Conservation (phyloP, 352 stramenopile genomes). For the Paralagenidium karlingii region DNA sequence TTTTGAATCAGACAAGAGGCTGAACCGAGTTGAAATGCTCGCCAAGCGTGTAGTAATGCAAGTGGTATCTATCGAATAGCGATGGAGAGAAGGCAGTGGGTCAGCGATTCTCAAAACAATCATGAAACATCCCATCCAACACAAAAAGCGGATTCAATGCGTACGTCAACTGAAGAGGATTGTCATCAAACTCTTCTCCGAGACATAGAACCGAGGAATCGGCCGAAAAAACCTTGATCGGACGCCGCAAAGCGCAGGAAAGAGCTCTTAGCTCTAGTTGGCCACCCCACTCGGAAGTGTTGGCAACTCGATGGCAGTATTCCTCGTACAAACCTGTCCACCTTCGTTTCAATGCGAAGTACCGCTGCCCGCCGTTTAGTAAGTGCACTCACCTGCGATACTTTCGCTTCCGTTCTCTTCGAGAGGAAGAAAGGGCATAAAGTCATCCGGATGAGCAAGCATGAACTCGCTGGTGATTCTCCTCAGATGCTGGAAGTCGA, state of each 20-base stretch:
- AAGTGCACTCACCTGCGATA: no score
- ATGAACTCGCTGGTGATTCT: conserved; percentile 71
- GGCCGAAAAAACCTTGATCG: conserved; percentile 90
- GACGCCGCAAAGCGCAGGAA: conserved; percentile 61
- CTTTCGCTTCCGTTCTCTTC: no score
- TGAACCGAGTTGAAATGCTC: conserved; percentile 98
- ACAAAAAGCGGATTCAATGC: background rate
- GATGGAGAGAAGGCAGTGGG: background rate
- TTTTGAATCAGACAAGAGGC: no score
- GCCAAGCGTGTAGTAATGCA: conserved; percentile 98
- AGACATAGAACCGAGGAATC: conserved; percentile 83
- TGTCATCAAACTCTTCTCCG: conserved; percentile 66
- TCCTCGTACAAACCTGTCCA: conserved; percentile 80
- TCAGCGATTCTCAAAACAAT: background rate
- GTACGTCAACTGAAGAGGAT: conserved; percentile 87
- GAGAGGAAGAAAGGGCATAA: conserved; percentile 83
- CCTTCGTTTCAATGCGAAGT: background rate
- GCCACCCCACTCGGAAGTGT: conserved; percentile 92
- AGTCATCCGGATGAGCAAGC: conserved; percentile 79
- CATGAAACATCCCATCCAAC: background rate
- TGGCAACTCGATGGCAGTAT: conserved; percentile 88
- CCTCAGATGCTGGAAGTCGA: conserved; percentile 51
- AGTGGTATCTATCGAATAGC: conserved; percentile 85
- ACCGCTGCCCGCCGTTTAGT: no score
- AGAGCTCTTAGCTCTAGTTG: conserved; percentile 94